Conservation (phyloP, 371 early-diverging fungal genomes). For the Circinella minor region DNA sequence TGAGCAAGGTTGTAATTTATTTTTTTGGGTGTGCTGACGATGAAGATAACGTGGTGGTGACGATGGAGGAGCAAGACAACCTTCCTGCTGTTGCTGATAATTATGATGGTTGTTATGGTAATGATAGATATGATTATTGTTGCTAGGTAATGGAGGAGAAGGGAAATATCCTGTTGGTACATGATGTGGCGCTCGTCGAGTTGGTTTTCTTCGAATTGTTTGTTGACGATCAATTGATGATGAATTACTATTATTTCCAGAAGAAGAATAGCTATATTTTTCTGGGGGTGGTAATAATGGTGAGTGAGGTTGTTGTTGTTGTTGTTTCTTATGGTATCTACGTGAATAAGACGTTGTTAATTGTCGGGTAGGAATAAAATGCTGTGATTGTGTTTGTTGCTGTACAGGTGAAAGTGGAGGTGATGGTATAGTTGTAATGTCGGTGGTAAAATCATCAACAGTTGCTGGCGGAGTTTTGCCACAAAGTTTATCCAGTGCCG, state of each 20-base stretch:
- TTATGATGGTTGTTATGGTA: background rate
- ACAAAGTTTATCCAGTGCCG: slow-evolving; percentile 17
- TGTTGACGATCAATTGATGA: slow-evolving; percentile 2
- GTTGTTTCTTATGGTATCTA: background rate
- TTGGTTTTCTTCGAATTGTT: background rate
- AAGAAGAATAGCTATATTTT: too few relatives aligned
- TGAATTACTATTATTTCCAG: background rate
- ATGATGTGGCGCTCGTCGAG: background rate
- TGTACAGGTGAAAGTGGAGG: slow-evolving; percentile 9
- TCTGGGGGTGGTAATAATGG: background rate
- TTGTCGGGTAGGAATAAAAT: background rate
- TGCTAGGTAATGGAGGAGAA: background rate
- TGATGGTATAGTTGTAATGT: background rate
- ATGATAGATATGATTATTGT: slow-evolving; percentile 1
- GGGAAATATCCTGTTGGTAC: background rate
- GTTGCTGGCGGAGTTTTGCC: slow-evolving; percentile 3
- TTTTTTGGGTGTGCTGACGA: background rate
- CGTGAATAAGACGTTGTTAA: background rate
- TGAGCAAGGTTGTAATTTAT: background rate
- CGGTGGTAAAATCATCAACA: background rate
- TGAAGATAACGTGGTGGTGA: background rate
- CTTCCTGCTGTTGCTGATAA: too few relatives aligned
- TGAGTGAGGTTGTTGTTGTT: background rate
- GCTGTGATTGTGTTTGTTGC: background rate
- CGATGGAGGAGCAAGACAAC: too few relatives aligned